Evolutionary conservation across 208 protist genomes (phyloP).

Genomic region (Wallacemonas rigidus): DNA sequence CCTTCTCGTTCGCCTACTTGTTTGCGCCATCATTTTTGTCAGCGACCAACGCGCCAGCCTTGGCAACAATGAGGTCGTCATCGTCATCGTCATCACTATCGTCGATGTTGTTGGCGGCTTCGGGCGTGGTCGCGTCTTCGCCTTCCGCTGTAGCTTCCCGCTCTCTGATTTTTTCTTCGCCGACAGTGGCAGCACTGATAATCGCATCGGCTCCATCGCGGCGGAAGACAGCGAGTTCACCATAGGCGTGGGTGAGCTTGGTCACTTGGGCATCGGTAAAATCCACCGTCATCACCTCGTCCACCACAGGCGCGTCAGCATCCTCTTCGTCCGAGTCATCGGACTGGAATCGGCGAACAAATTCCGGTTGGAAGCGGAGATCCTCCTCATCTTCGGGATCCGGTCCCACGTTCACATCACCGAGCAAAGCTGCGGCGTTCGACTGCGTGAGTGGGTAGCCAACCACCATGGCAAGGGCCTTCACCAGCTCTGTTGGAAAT

Average conservation of each 20-base stretch:
- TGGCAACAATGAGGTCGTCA: conserved; percentile 22
- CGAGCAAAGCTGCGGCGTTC: background rate
- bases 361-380: conserved; percentile 28
- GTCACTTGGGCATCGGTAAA: conserved; percentile 59
- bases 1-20: background rate
- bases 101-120: background rate
- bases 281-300: conserved; percentile 39
- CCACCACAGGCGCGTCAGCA: conserved; percentile 25
- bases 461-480: conserved; percentile 52
- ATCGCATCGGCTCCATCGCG: conserved; percentile 21
- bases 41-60: conserved; percentile 8
- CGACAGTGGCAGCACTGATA: background rate
- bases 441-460: conserved; percentile 53
- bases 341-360: conserved; percentile 34
- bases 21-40: background rate
- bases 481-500: conserved; percentile 67
- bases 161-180: conserved; percentile 16
- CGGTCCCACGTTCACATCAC: background rate
- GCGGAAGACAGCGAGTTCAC: conserved; percentile 74
- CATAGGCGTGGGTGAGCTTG: conserved; percentile 48
- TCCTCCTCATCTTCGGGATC: conserved; percentile 21
- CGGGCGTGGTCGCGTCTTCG: background rate
- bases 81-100: conserved; percentile 17
- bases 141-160: conserved; percentile 14
- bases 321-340: conserved; percentile 29